These are phyloP conservation scores for Kwoniella newhampshirensis DNA, from an alignment of 768 basidiomycete species.

Conservation along the genomic window DNA sequence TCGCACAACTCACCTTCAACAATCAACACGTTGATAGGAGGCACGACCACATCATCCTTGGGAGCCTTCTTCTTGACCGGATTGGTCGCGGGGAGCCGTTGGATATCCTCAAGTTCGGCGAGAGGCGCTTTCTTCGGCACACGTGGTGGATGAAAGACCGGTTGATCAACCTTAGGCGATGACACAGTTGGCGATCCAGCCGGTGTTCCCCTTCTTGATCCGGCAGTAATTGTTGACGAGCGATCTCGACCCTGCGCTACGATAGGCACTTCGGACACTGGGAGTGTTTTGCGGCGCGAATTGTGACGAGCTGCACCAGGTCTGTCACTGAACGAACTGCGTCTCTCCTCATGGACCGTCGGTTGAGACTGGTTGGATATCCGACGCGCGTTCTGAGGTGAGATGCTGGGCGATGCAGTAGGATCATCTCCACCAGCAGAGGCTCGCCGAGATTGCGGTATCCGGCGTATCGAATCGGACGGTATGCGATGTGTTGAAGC, in stretches of 20 bases:
- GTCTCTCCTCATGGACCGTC: conserved; percentile 8
- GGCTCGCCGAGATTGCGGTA: conserved; percentile 19
- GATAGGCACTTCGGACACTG: conserved; percentile 24
- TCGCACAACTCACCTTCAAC: conserved; percentile 74
- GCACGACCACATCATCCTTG: conserved; percentile 73
- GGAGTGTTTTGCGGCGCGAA: conserved; percentile 33
- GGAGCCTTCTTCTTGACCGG: conserved; percentile 27
- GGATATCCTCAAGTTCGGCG: background rate
- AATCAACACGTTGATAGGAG: conserved; percentile 95
- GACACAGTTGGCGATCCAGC: conserved; percentile 17
- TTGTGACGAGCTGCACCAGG: conserved; percentile 10
- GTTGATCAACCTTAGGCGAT: conserved; percentile 14
- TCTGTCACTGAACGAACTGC: conserved; percentile 5
- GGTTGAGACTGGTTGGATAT: conserved; percentile 11
- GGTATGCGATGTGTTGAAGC: conserved; percentile 18
- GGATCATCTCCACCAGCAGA: conserved; percentile 17
- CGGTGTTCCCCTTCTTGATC: conserved; percentile 1
- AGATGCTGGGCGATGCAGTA: conserved; percentile 9
- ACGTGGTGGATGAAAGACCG: conserved; percentile 7
- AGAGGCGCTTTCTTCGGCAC: conserved; percentile 14
- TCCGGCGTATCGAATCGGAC: conserved; percentile 18
- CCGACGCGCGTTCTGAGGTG: conserved; percentile 17
- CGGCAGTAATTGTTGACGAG: conserved; percentile 30
- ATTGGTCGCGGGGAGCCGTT: conserved; percentile 5
- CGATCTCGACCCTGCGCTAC: conserved; percentile 39